Conservation (phyloP, 169 alveolate species). For the Neospora caninum region DNA sequence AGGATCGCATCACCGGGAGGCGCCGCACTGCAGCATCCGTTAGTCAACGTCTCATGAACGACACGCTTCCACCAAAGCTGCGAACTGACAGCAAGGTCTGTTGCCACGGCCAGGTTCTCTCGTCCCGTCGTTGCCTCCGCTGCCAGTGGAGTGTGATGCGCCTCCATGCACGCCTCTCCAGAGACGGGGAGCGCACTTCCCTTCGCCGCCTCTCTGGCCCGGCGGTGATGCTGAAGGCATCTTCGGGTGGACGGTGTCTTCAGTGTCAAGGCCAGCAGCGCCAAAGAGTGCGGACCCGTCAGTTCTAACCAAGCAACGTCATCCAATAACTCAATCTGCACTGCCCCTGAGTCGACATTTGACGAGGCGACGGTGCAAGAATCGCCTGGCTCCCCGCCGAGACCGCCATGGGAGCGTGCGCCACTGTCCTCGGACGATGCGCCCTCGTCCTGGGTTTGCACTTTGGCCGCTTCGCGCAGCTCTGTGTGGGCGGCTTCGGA, state of each 20-base stretch:
- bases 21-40: conserved; percentile 7
- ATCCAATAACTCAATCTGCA: not conserved
- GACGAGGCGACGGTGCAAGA: not conserved
- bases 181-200: not conserved
- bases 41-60: not conserved
- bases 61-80: conserved; percentile 1
- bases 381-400: not conserved
- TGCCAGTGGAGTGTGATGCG: not conserved
- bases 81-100: not conserved
- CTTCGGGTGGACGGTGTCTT: not conserved
- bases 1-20: conserved; percentile 36
- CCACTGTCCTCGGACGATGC: too few relatives aligned
- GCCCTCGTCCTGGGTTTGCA: too few relatives aligned
- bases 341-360: not conserved
- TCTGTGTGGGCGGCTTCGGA: conserved; percentile 4
- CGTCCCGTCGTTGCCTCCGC: not conserved
- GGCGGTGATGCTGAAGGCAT: not conserved
- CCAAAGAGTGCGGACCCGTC: conserved; percentile 11
- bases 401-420: too few relatives aligned
- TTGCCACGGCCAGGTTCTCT: not conserved
- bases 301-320: conserved; percentile 32
- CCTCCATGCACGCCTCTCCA: not conserved
- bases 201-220: not conserved
- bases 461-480: not conserved
- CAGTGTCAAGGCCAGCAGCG: conserved; percentile 11